Base-by-base conservation (phyloP, 2,329 filamentous ascomycete species). In the Zelopaecilomyces penicillatus region DNA sequence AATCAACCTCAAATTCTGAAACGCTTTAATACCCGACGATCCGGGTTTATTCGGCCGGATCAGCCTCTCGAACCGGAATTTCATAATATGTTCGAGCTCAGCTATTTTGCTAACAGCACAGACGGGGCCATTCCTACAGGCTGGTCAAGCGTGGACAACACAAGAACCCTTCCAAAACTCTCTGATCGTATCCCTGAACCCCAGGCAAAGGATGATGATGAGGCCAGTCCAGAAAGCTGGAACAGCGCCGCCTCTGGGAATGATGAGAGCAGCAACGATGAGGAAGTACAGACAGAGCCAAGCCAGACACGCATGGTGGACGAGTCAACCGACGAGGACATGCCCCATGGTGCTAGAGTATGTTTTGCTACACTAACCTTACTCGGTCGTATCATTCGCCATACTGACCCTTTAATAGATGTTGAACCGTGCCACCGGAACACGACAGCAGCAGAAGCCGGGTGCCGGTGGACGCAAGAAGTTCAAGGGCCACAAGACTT, bases 71-170 rank as follows among this genome's bases (percentile, higher is more conserved):
- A 78, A 1, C 67, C 76, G 1, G 65, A 71, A 19, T 70, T 86
- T 34, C 83, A 82, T 57, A 82, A 80, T 46, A 67, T 96, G 11
- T 97, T 97, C 58, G 79, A 85, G 10, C 66, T 95, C 52, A 80
- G 81, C 58, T 85, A 85, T 56, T 80, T 83, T 49, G 62, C 67
- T 26, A 75, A 75, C 43, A 50, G 53, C 6, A 64, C 66, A 2
- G 74, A 74, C 26, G 76, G 81, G 27, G 64, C 73, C 19, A 70
- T 94, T 8, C 83, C 86, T 0, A 82, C 79, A 4, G 87, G 85
- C 1, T 90, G 82, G 76, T 76, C 76, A 26, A 67, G 66, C 3
- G 65, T 85, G 2, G 75, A 81, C 11, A 75, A 82, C 12, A 72
- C 71, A 29, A 78, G 75, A 50, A 59, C 70, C 1, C 80, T 80